Conservation (phyloP, 305 asterid species). For the Solanum hybrid region DNA sequence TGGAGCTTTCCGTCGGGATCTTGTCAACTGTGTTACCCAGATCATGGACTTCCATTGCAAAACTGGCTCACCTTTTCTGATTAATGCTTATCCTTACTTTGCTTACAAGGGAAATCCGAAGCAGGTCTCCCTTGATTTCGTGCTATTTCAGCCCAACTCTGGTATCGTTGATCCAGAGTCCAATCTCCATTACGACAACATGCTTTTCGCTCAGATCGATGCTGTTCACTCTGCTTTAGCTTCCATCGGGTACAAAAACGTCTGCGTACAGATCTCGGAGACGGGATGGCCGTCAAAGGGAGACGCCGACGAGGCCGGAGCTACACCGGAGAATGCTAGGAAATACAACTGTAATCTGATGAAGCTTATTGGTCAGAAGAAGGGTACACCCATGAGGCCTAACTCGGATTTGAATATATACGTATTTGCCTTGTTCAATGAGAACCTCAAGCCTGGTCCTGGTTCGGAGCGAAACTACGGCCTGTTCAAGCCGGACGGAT, state of each 20-base stretch:
- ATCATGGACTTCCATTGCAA: slow-evolving; percentile 54
- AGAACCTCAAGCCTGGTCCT: slow-evolving; percentile 80
- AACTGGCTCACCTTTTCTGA: slow-evolving; percentile 51
- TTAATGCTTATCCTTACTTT: slow-evolving; percentile 75
- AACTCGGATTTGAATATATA: slow-evolving; percentile 42
- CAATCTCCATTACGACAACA: slow-evolving; percentile 53
- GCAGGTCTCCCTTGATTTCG: slow-evolving; percentile 54
- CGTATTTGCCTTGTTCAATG: slow-evolving; percentile 76
- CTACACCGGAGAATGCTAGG: slow-evolving; percentile 67
- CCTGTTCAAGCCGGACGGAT: slow-evolving; percentile 70
- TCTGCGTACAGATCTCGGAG: slow-evolving; percentile 66
- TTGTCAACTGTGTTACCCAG: slow-evolving; percentile 29
- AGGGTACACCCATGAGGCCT: slow-evolving; percentile 76
- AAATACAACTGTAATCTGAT: slow-evolving; percentile 57
- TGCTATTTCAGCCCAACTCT: slow-evolving; percentile 39
- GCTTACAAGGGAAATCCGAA: slow-evolving; percentile 59
- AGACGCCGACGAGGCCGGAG: slow-evolving; percentile 64
- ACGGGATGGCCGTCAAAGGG: slow-evolving; percentile 94
- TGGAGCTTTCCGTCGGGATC: slow-evolving; percentile 43
- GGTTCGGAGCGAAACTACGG: slow-evolving; percentile 72
- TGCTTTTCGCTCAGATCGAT: slow-evolving; percentile 70
- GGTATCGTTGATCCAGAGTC: slow-evolving; percentile 38
- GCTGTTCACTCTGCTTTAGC: slow-evolving; percentile 62
- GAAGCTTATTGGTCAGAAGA: slow-evolving; percentile 39
- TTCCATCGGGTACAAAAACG: slow-evolving; percentile 52